Evolutionary conservation across 192 early-diverging fungal species (phyloP), one percentile per base, ranked within the genome.

Genomic region (Umbelopsis vinacea): DNA sequence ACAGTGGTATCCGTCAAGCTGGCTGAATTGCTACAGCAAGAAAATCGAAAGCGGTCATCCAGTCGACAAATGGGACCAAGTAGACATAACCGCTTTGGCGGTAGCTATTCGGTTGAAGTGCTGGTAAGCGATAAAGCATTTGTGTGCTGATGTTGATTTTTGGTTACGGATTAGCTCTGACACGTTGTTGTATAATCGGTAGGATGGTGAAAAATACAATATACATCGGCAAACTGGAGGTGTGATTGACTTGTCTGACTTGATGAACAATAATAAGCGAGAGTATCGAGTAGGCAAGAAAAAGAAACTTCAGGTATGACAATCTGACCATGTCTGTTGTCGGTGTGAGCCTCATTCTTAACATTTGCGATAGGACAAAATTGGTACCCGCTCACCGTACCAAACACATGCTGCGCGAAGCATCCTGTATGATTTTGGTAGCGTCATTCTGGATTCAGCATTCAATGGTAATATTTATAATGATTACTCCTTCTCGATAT

Each of bases 11-110:
- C 75, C 12, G 63, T 66, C 23, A 54, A 66, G 71, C 45, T 76
- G 63, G 68, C 67, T 37, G 46, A 54, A 21, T 22, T 71, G 48
- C 22, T 74, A 21, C 26, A 33, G 15, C 55, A 71, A 15, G 77
- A 78, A 54, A 55, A 70, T 4, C 33, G 19, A 6, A 29, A 53
- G 7, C 35, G 38, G 5, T 21, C 3, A 21, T 38, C 22, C 0
- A 43, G 40, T 45, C 69, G 50, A 12, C 68, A 72, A 46, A 38
- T 67, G 4, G 80, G 70, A 54, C 70, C 84, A 37, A 72, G 57
- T 52, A 76, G 91, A 33, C 91, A 92, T 53, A 86, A 87, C 33
- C 76, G 88, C 68, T 92, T 92, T 78, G 89, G 91, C 37, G 87
- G 90, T n/a, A 86, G 87, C 21, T 90, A 86, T 55, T 83, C 85